phyloP scores from a whole-genome alignment of 306 rosid species.

The Prinsepia uniflora region DNA sequence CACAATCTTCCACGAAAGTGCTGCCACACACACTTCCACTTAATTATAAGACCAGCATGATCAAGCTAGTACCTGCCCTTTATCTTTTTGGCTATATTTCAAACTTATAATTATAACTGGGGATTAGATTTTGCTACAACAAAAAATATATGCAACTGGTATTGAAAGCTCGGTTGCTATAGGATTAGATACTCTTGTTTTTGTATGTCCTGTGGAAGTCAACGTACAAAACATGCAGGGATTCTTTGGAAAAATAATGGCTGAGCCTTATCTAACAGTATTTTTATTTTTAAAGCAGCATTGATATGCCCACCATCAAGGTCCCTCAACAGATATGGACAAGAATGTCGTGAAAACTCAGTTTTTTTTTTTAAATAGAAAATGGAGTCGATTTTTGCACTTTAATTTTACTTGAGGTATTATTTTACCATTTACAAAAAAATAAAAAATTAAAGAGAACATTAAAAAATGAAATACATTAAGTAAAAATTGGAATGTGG shows the following conservation, averaged over 20 bases:
- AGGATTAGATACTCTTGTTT: conserved; percentile 4
- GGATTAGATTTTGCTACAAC: not conserved
- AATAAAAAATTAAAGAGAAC: too few species aligned
- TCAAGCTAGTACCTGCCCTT: not conserved
- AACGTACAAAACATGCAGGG: not conserved
- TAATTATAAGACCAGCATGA: not conserved
- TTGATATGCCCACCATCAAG: not conserved
- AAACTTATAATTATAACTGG: not conserved
- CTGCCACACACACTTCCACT: not conserved
- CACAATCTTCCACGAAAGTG: not conserved
- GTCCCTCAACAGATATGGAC: not conserved
- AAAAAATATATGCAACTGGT: not conserved
- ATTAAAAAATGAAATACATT: too few species aligned
- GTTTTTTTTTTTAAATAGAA: too few species aligned
- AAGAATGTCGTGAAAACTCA: conserved; percentile 4
- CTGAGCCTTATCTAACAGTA: conserved; percentile 1
- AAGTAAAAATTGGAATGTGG: too few species aligned
- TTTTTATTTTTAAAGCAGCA: conserved; percentile 10
- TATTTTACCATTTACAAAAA: too few species aligned
- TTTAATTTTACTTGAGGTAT: too few species aligned
- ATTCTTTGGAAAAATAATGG: not conserved
- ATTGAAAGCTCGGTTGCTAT: not conserved
- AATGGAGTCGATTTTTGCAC: too few species aligned
- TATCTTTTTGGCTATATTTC: not conserved
- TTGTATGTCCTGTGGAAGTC: not conserved